Evolutionary conservation across 805 yeast genomes (phyloP).

Genomic region (Kuraishia borneana): DNA sequence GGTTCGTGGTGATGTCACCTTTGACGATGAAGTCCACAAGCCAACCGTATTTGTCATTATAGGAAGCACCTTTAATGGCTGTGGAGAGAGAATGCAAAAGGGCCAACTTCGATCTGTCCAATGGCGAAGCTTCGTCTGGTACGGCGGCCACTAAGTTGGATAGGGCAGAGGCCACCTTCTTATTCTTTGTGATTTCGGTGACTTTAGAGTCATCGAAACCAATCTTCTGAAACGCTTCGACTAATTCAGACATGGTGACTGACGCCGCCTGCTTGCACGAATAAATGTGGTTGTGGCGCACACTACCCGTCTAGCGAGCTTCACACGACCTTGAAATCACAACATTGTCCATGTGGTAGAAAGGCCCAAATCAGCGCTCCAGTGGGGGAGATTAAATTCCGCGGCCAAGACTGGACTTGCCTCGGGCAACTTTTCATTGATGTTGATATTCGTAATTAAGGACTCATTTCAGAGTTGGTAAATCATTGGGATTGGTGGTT

Average conservation of each 20-base stretch:
- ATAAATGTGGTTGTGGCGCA: no score
- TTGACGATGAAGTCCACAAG: slow-evolving; percentile 28
- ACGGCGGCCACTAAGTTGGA: slow-evolving; percentile 43
- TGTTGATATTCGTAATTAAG: no score
- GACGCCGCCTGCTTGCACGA: no score
- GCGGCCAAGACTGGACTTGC: no score
- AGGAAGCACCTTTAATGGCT: slow-evolving; percentile 49
- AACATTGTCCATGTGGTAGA: no score
- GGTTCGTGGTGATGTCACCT: slow-evolving; percentile 51
- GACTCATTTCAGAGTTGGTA: no score
- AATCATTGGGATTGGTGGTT: no score
- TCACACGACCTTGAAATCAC: no score
- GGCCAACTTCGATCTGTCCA: slow-evolving; percentile 51
- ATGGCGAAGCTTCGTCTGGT: slow-evolving; percentile 14
- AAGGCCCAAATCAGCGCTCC: no score
- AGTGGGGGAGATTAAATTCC: no score
- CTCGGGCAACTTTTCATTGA: no score
- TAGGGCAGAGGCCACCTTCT: slow-evolving; percentile 69
- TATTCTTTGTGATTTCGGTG: slow-evolving; percentile 74
- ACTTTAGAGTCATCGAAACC: slow-evolving; percentile 70
- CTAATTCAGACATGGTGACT: slow-evolving; percentile 8
- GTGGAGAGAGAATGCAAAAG: slow-evolving; percentile 73
- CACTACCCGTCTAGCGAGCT: no score
- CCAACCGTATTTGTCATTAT: not conserved
- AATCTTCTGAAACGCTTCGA: slow-evolving; percentile 26